Percentiles rank a stretch among this genome's conserved stretches.
Evolutionary conservation across 805 yeast species (phyloP).

Genomic region (Lachancea lanzarotensis): DNA sequence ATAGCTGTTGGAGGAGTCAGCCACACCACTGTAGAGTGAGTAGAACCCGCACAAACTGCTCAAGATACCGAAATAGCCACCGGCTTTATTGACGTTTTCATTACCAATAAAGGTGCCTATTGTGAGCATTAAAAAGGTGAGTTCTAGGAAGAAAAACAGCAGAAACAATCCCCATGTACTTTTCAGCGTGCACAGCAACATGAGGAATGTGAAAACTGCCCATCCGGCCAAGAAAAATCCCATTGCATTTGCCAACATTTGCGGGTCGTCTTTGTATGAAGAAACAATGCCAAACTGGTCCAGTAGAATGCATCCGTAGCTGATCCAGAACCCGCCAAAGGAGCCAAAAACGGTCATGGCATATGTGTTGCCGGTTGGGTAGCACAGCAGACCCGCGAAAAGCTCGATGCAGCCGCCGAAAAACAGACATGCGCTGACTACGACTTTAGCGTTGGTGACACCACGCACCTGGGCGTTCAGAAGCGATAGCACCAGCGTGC

Average conservation of each 20-base stretch:
- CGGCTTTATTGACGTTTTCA: conserved; percentile 43
- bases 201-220: conserved; percentile 56
- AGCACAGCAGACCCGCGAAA: conserved; percentile 70
- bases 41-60: conserved; percentile 55
- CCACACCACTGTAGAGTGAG: conserved; percentile 58
- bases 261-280: conserved; percentile 40
- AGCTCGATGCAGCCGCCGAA: conserved; percentile 70
- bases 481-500: conserved; percentile 52
- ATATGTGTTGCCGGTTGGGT: conserved; percentile 69
- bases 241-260: conserved; percentile 43
- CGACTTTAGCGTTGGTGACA: conserved; percentile 51
- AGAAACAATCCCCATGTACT: conserved; percentile 52
- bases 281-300: conserved; percentile 52
- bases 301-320: conserved; percentile 58
- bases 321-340: conserved; percentile 71
- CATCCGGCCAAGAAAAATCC: conserved; percentile 59
- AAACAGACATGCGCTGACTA: conserved; percentile 60
- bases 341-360: conserved; percentile 51
- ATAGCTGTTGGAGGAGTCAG: conserved; percentile 54
- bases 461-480: conserved; percentile 64
- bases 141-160: conserved; percentile 47
- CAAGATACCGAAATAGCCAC: conserved; percentile 55
- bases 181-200: conserved; percentile 52
- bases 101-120: conserved; percentile 48
- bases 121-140: conserved; percentile 46